Evolutionary conservation across 768 basidiomycete genomes (phyloP).

Genomic region (Russula earlei): DNA sequence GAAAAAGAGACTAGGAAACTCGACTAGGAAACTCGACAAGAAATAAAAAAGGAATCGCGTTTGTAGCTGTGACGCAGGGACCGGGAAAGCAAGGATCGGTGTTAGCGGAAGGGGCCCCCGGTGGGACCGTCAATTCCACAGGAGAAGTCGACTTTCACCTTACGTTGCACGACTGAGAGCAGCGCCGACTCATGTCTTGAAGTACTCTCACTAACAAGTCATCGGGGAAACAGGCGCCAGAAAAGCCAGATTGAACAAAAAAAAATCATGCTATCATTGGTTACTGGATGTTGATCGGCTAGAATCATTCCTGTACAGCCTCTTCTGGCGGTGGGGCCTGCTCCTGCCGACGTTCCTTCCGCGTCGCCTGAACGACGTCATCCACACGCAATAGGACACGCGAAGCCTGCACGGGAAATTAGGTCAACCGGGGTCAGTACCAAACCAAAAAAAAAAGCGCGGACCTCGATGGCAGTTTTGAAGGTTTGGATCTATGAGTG

Average conservation of each 20-base stretch:
- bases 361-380: slow-evolving; percentile 84
- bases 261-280: slow-evolving; percentile 4
- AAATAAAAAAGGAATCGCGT: too few species aligned
- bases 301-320: slow-evolving; percentile 36
- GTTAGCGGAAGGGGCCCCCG: too few species aligned
- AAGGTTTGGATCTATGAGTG: slow-evolving; percentile 73
- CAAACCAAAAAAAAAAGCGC: neutral
- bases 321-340: slow-evolving; percentile 42
- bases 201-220: too few species aligned
- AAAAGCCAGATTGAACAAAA: neutral
- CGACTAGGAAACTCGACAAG: too few species aligned
- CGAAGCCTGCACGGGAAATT: slow-evolving; percentile 48
- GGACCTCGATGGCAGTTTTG: slow-evolving; percentile 92
- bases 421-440: too few species aligned
- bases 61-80: too few species aligned
- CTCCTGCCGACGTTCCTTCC: slow-evolving; percentile 58
- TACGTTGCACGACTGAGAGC: too few species aligned
- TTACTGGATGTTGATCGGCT: neutral
- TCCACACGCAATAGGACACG: slow-evolving; percentile 89
- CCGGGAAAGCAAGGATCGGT: too few species aligned
- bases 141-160: too few species aligned
- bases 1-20: too few species aligned
- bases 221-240: neutral
- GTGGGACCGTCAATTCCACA: too few species aligned
- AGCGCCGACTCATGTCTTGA: too few species aligned